phyloP scores from a whole-genome alignment of 208 protist genomes.

The Leishmania major region DNA sequence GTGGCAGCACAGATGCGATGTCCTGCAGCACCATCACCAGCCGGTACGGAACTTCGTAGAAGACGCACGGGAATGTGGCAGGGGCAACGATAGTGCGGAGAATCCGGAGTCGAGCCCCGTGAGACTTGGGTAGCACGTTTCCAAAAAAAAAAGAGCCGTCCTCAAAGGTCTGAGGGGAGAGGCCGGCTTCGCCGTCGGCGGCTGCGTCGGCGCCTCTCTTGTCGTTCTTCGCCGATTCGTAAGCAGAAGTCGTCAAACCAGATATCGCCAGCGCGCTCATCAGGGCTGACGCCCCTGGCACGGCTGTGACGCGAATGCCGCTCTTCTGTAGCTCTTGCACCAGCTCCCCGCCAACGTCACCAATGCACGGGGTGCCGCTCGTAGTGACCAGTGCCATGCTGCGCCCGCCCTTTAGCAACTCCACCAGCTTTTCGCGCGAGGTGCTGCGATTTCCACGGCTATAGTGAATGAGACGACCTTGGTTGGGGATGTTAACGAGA shows the following conservation, averaged over 20 bases:
- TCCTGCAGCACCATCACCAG: slow-evolving; percentile 82
- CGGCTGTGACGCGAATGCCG: slow-evolving; percentile 81
- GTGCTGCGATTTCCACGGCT: slow-evolving; percentile 66
- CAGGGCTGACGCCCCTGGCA: slow-evolving; percentile 81
- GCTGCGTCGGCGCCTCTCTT: neutral
- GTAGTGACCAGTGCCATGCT: slow-evolving; percentile 91
- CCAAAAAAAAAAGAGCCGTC: slow-evolving; percentile 91
- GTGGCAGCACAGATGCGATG: slow-evolving; percentile 71
- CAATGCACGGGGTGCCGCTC: slow-evolving; percentile 88
- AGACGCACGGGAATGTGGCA: slow-evolving; percentile 74
- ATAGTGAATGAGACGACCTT: slow-evolving; percentile 90
- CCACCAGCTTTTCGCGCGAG: slow-evolving; percentile 76
- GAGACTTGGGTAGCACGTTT: slow-evolving; percentile 73
- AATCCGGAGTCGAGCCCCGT: slow-evolving; percentile 66
- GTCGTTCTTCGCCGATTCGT: slow-evolving; percentile 28
- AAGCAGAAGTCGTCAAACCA: slow-evolving; percentile 66
- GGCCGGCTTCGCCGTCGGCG: neutral
- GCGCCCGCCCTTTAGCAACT: slow-evolving; percentile 84
- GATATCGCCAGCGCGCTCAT: slow-evolving; percentile 77
- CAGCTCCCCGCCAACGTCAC: slow-evolving; percentile 81
- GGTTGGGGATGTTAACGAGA: slow-evolving; percentile 75
- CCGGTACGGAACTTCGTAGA: slow-evolving; percentile 89
- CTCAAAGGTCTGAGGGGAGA: slow-evolving; percentile 28
- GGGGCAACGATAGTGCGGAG: slow-evolving; percentile 67
- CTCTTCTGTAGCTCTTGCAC: slow-evolving; percentile 81